Percentiles rank a stretch among this genome's conserved stretches.
Conservation (phyloP, 805 yeast species). For the Wickerhamomyces silvicola region DNA sequence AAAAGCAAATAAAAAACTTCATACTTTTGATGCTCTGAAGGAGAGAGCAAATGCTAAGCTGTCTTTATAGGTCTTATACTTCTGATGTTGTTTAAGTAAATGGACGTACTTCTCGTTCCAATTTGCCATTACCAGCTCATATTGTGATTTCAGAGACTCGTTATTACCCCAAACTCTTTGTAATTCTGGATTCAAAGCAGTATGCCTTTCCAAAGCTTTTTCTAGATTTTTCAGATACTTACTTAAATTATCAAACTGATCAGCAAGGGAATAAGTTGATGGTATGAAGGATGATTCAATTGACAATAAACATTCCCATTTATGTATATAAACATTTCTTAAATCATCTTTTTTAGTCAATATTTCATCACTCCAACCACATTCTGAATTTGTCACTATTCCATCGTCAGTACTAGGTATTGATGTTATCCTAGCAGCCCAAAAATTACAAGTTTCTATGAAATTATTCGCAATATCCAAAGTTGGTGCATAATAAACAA, state of each 20-base stretch:
- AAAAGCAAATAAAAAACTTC: not conserved
- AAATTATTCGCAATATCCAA: constrained; percentile 59
- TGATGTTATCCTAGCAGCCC: constrained; percentile 83
- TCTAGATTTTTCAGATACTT: constrained; percentile 35
- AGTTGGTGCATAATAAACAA: constrained; percentile 20
- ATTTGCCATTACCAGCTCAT: constrained; percentile 30
- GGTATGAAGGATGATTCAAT: constrained; percentile 24
- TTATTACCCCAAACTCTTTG: constrained; percentile 27
- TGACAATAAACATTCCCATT: constrained; percentile 22
- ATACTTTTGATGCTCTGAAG: constrained; percentile 18
- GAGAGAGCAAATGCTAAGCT: constrained; percentile 26
- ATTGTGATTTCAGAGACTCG: constrained; percentile 8
- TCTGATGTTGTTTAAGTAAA: constrained; percentile 29
- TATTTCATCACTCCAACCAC: constrained; percentile 56
- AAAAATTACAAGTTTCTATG: constrained; percentile 75
- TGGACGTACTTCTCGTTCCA: constrained; percentile 36
- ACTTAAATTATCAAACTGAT: constrained; percentile 35
- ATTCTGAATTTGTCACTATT: constrained; percentile 67
- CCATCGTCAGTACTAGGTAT: constrained; percentile 66
- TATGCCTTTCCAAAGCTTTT: constrained; percentile 36
- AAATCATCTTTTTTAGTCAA: constrained; percentile 20
- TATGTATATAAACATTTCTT: constrained; percentile 10
- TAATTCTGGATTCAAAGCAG: constrained; percentile 30
- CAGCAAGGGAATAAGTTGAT: constrained; percentile 23
- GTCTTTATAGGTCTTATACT: constrained; percentile 27